These are phyloP conservation scores for Solanum chilense DNA, from an alignment of 257 asterid genomes.

Conservation along the genomic window DNA sequence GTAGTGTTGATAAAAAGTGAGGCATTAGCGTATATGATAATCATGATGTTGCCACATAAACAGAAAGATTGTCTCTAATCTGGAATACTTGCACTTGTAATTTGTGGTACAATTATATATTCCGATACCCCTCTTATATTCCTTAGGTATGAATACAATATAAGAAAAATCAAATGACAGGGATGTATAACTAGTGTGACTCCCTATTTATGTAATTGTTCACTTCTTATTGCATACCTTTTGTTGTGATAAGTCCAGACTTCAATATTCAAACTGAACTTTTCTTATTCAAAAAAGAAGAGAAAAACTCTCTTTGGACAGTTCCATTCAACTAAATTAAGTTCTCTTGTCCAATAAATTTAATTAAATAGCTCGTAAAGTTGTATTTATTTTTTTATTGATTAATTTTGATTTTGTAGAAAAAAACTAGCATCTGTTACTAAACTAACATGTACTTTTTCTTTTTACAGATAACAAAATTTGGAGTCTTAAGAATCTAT, in stretches of 20 bases:
- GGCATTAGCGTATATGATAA: conserved; percentile 70
- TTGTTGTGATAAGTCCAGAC: neutral
- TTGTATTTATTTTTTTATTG: neutral
- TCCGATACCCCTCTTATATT: neutral
- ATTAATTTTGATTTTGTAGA: neutral
- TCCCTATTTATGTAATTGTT: neutral
- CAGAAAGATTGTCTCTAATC: conserved; percentile 23
- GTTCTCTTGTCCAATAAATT: neutral
- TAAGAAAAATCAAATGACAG: neutral
- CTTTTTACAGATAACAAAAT: neutral
- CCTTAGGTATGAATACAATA: neutral
- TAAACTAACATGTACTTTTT: neutral
- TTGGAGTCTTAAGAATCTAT: neutral
- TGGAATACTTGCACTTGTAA: conserved; percentile 1
- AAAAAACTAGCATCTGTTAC: neutral
- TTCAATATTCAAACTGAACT: neutral
- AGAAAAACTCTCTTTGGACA: neutral
- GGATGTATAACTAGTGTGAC: neutral
- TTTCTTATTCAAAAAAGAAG: neutral
- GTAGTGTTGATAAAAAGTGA: conserved; percentile 40
- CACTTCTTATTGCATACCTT: neutral
- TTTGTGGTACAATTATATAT: neutral
- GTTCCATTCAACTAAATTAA: neutral
- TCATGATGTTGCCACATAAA: conserved; percentile 12
- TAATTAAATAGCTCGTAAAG: neutral